These are phyloP conservation scores for Akanthomyces dipterigenus DNA, from an alignment of 2,329 filamentous ascomycete species.

Conservation along the genomic window DNA sequence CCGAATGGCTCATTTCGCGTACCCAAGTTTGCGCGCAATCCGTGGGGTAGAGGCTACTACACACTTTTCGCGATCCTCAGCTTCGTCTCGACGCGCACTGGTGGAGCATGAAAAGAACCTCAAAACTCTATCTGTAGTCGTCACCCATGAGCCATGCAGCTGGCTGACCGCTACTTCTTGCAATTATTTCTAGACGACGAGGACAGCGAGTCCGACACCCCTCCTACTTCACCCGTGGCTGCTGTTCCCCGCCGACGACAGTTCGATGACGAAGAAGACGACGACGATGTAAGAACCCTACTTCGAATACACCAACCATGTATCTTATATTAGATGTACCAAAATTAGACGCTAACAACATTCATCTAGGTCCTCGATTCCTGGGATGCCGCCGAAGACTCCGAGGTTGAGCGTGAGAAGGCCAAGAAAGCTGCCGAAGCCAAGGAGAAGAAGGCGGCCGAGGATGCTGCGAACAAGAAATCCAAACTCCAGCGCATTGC, in stretches of 20 bases:
- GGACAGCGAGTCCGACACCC: slow-evolving; percentile 31
- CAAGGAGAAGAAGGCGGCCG: slow-evolving; percentile 83
- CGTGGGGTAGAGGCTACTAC: not conserved
- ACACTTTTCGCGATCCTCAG: not conserved
- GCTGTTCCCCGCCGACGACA: slow-evolving; percentile 42
- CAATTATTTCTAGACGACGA: slow-evolving; percentile 29
- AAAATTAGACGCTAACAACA: slow-evolving; percentile 2
- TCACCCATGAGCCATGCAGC: slow-evolving; percentile 4
- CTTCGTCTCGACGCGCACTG: not conserved
- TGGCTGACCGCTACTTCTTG: slow-evolving; percentile 17
- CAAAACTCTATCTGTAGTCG: not conserved
- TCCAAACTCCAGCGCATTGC: slow-evolving; percentile 78
- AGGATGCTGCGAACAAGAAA: slow-evolving; percentile 87
- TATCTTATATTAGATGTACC: not conserved
- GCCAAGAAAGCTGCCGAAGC: slow-evolving; percentile 76
- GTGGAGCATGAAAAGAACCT: not conserved
- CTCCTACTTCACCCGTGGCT: slow-evolving; percentile 26
- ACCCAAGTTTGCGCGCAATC: slow-evolving; percentile 1
- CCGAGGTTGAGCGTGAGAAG: slow-evolving; percentile 94
- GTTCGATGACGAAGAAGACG: slow-evolving; percentile 90
- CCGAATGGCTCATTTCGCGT: not conserved
- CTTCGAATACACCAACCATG: not conserved
- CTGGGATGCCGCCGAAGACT: slow-evolving; percentile 96
- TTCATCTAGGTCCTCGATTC: slow-evolving; percentile 75
- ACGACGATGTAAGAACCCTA: slow-evolving; percentile 60